Evolutionary conservation across 2,329 filamentous ascomycete genomes (phyloP).

Genomic region (Emericellopsis atlantica): DNA sequence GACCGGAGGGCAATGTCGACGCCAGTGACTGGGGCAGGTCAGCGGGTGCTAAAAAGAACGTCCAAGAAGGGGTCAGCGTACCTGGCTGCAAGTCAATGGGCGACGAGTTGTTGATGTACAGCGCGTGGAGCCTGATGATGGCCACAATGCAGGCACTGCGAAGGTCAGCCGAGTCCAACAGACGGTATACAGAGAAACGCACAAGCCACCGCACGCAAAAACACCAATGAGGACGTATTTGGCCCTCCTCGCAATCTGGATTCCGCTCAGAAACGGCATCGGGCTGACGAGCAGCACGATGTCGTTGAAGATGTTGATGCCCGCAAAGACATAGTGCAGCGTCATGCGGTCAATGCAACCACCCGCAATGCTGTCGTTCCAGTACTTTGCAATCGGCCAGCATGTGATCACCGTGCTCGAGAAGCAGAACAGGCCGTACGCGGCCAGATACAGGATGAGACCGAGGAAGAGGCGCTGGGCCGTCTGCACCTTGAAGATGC

Average conservation of each 20-base stretch:
- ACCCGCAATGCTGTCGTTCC: slow-evolving; percentile 10
- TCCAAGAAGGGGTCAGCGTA: neutral
- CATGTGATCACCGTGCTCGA: slow-evolving; percentile 12
- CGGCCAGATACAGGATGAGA: slow-evolving; percentile 9
- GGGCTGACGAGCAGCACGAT: slow-evolving; percentile 14
- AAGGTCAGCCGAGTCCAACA: neutral
- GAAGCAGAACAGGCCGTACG: slow-evolving; percentile 10
- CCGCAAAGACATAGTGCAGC: slow-evolving; percentile 14
- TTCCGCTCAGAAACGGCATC: slow-evolving; percentile 16
- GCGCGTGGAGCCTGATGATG: slow-evolving; percentile 10
- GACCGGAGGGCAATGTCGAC: slow-evolving; percentile 15
- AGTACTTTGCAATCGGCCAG: slow-evolving; percentile 13
- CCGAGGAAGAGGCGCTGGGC: slow-evolving; percentile 10
- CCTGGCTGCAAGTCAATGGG: slow-evolving; percentile 3
- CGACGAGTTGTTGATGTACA: slow-evolving; percentile 7
- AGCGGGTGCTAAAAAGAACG: neutral
- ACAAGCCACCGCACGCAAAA: slow-evolving; percentile 24
- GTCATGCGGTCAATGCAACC: slow-evolving; percentile 10
- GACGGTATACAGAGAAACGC: slow-evolving; percentile 5
- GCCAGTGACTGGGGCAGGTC: slow-evolving; percentile 4
- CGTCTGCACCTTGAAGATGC: slow-evolving; percentile 10
- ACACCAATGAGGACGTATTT: slow-evolving; percentile 26
- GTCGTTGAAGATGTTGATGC: slow-evolving; percentile 18
- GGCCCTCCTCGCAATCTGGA: slow-evolving; percentile 23
- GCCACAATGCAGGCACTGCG: slow-evolving; percentile 10